A percentile compares a stretch with the other conserved stretches of the same genome.
Evolutionary conservation across 2,329 filamentous ascomycete species (phyloP).

Genomic region (Graphiopsis chlorocephala): DNA sequence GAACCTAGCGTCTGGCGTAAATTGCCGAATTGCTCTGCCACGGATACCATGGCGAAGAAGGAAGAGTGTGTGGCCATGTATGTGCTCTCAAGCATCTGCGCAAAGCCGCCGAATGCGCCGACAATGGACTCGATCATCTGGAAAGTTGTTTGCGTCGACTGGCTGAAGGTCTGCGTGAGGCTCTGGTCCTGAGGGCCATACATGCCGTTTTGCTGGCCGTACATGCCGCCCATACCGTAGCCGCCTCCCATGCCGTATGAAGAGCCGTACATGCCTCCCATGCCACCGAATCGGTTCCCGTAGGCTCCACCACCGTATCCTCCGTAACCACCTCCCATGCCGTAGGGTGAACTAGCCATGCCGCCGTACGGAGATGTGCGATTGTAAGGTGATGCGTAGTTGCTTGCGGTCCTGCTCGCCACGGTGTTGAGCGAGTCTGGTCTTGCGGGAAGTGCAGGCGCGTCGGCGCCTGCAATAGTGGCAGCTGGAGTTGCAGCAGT

Average conservation of each 20-base stretch:
- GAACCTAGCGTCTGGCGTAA: slow-evolving; percentile 90
- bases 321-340: slow-evolving; percentile 46
- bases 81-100: slow-evolving; percentile 98
- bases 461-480: slow-evolving; percentile 38
- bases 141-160: slow-evolving; percentile 93
- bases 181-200: slow-evolving; percentile 76
- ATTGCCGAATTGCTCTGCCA: slow-evolving; percentile 95
- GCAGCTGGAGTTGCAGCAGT: slow-evolving; percentile 44
- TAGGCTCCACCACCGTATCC: slow-evolving; percentile 18
- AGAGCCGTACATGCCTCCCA: slow-evolving; percentile 34
- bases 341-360: slow-evolving; percentile 47
- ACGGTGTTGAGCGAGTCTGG: slow-evolving; percentile 74
- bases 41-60: slow-evolving; percentile 98
- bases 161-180: slow-evolving; percentile 90
- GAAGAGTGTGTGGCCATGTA: slow-evolving; percentile 99
- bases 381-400: slow-evolving; percentile 59
- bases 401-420: slow-evolving; percentile 83
- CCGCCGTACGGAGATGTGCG: slow-evolving; percentile 40
- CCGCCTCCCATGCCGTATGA: slow-evolving; percentile 31
- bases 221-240: slow-evolving; percentile 38
- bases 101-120: slow-evolving; percentile 92
- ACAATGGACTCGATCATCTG: slow-evolving; percentile 98
- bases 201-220: slow-evolving; percentile 48
- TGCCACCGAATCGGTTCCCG: slow-evolving; percentile 23
- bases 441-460: slow-evolving; percentile 74